Conservation (phyloP, 768 basidiomycete species). For the Hericium alpestre region DNA sequence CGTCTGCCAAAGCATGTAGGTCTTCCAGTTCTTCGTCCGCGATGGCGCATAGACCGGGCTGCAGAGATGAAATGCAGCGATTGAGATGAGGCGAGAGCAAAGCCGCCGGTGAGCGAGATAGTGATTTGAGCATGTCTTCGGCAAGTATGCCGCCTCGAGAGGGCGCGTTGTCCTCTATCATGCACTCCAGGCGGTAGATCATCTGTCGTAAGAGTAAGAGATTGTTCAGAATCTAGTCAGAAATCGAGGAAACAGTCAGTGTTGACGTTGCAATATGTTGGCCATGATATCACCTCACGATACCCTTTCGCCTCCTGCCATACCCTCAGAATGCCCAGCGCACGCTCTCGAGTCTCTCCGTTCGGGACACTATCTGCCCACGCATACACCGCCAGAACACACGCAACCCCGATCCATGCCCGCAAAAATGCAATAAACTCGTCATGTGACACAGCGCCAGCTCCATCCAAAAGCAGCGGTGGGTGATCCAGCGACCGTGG, state of each 20-base stretch:
- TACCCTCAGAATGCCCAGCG: constrained; percentile 48
- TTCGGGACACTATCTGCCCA: constrained; percentile 74
- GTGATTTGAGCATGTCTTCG: constrained; percentile 54
- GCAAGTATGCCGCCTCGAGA: constrained; percentile 54
- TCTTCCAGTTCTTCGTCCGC: constrained; percentile 47
- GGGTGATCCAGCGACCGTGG: constrained; percentile 19
- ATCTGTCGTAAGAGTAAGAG: constrained; percentile 63
- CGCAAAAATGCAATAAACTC: constrained; percentile 58
- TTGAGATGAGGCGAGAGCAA: constrained; percentile 50
- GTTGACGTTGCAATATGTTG: background rate
- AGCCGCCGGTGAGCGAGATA: constrained; percentile 49
- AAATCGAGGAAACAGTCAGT: constrained; percentile 2
- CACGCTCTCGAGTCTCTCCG: constrained; percentile 50
- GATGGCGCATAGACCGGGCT: constrained; percentile 51
- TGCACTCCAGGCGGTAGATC: constrained; percentile 62
- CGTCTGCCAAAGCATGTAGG: constrained; percentile 49
- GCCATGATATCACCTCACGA: constrained; percentile 39
- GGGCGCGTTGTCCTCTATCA: constrained; percentile 55
- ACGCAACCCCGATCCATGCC: constrained; percentile 56
- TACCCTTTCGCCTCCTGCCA: constrained; percentile 67
- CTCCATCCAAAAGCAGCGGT: constrained; percentile 31
- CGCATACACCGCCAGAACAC: constrained; percentile 60
- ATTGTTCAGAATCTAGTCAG: constrained; percentile 56
- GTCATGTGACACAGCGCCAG: constrained; percentile 29
- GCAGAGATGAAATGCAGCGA: constrained; percentile 47